Base-by-base conservation (phyloP, 257 asterid species). In the Jacaranda copaia region DNA sequence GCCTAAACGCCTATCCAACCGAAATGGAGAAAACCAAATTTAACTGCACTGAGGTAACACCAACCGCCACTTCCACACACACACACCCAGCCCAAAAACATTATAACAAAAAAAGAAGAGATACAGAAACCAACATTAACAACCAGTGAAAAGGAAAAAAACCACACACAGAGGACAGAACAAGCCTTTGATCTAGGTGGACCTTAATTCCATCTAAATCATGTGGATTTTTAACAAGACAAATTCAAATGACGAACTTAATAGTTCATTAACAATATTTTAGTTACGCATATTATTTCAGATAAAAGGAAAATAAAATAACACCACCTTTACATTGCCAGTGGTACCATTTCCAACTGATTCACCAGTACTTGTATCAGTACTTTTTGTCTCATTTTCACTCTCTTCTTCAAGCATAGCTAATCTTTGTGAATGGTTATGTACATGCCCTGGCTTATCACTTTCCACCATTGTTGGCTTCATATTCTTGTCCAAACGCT, bases 371-470 rank as follows among this genome's bases (percentile, higher is more conserved):
- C 93, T 84, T 67, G 83, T 76, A 85, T 89, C 85, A 75, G 85
- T 79, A 85, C 86, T 85, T 75, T 79, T 84, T 35, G 82, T 85
- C 80, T 85, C 96, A 56, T 81, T 88, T 79, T 88, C 98, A 87
- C 89, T 90, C 83, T 85, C 96, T 85, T 95, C 98, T 63, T 88
- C 90, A 81, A 91, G 88, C 39, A 86, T 84, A 55, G 81, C 91
- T 76, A 93, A 81, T 79, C 83, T 84, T 60, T 65, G 49, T 45
- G 95, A 67, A 75, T 80, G 78, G 55, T 75, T 82, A 67, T 39
- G 82, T 42, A 74, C 40, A 78, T 83, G 36, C 66, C 77, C 90
- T 75, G 79, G 81, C 86, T 88, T 88, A 77, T 79, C 57, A 79
- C 70, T 87, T 65, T 85, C 89, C 70, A 68, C 77, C 72, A 72